A percentile compares a stretch with the other conserved stretches of the same genome.
phyloP scores from a whole-genome alignment of 768 basidiomycete genomes.

The Serpula lacrymans region DNA sequence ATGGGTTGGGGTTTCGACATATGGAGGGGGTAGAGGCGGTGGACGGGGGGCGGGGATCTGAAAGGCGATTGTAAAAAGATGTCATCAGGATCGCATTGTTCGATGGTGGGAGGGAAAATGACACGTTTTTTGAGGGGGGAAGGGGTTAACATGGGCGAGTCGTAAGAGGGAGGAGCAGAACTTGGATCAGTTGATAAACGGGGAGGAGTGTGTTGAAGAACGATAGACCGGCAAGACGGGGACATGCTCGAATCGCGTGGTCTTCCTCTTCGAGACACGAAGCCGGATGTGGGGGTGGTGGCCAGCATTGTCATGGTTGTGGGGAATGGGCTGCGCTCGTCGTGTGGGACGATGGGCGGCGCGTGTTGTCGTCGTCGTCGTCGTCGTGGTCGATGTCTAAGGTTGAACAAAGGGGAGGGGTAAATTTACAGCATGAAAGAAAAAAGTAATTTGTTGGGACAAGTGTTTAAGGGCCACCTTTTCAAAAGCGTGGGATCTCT shows the following conservation, averaged over 20 bases:
- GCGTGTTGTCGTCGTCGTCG: constrained; percentile 14
- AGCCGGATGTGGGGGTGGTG: constrained; percentile 32
- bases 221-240: constrained; percentile 29
- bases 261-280: constrained; percentile 30
- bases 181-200: constrained; percentile 17
- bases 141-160: constrained; percentile 61
- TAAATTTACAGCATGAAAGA: constrained; percentile 8
- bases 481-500: constrained; percentile 24
- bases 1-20: constrained; percentile 28
- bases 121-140: constrained; percentile 53
- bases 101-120: constrained; percentile 32
- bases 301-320: constrained; percentile 22
- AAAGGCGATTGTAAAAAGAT: constrained; percentile 53
- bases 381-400: constrained; percentile 15
- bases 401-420: constrained; percentile 3
- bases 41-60: constrained; percentile 42
- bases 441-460: constrained; percentile 16
- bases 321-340: constrained; percentile 4
- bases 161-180: constrained; percentile 33
- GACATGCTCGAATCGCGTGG: constrained; percentile 30
- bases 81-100: constrained; percentile 40
- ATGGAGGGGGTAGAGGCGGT: constrained; percentile 40
- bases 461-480: constrained; percentile 23
- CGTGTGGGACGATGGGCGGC: constrained; percentile 6
- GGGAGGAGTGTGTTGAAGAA: constrained; percentile 33